Evolutionary conservation across 306 rosid genomes (phyloP), one percentile per base, ranked within the genome.

Genomic region (Astragalus membranaceus): DNA sequence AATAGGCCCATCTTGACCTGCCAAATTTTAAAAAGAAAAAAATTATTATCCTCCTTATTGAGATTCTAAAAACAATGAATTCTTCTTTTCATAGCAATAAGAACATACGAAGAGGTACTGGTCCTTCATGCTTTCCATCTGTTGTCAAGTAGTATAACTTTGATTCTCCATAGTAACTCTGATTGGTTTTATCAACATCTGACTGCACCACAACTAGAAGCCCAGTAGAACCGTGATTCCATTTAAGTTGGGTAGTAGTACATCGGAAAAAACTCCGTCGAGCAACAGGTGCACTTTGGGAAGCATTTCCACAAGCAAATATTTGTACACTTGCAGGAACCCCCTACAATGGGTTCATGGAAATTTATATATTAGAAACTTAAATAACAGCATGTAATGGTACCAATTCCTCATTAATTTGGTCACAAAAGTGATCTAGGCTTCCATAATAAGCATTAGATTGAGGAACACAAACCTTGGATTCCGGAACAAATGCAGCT

Each of bases 1-100:
- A 76, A 93, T 84, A 41, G 97, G 98, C 39, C 97, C 98, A 20
- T 90, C 98, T 83, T 93, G 90, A 76, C 96, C 98, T 93, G 97
- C 72, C 92, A 88, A 77, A 30, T 54, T 63, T 64, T 67, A 4
- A 51, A 35, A 41, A 69, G 17, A 58, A 39, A 2, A 69, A 64
- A 74, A 47, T 47, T 47, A 67, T 52, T 44, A 72, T 53, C 43
- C 53, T 42, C 63, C 13, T 57, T 72, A 16, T 48, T 17, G 39
- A 67, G 15, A 76, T 63, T 67, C 54, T 47, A 67, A 46, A 67
- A 23, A 36, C 30, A 75, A 48, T 17, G 41, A 72, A 37, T 58
- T 54, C 30, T 63, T 74, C 50, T 56, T 67, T 67, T 33, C 33
- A 41, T 16, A 17, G 42, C 35, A 43, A 44, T 12, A 64, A 57